Conservation (phyloP, 2,329 filamentous ascomycete genomes). For the Neophaeococcomyces aloes region DNA sequence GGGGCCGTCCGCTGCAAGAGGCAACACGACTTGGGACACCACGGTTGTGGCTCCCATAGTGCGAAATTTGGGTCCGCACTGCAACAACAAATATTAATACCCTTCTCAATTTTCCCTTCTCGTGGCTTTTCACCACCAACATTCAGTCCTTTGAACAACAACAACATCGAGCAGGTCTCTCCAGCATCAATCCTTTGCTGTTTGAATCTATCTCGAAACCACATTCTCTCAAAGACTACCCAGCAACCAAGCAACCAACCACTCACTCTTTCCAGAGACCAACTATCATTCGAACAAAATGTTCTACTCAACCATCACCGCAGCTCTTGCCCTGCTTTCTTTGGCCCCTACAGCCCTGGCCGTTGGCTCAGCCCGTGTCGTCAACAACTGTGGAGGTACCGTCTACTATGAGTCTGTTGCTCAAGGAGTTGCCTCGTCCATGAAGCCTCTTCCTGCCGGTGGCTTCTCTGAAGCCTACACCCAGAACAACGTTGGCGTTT, state of each 20-base stretch:
- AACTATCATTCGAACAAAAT: constrained; percentile 13
- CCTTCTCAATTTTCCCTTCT: constrained; percentile 11
- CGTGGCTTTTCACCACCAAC: constrained; percentile 14
- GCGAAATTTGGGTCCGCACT: neutral
- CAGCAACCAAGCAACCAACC: neutral
- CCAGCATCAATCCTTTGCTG: constrained; percentile 24
- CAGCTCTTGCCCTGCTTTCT: constrained; percentile 24
- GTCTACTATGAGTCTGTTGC: constrained; percentile 34
- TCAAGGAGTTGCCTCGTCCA: constrained; percentile 23
- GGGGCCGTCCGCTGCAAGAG: constrained; percentile 13
- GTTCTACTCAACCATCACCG: constrained; percentile 24
- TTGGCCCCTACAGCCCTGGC: constrained; percentile 27
- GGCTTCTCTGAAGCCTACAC: constrained; percentile 30
- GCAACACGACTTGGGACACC: constrained; percentile 11
- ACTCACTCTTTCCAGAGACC: constrained; percentile 1
- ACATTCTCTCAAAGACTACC: constrained; percentile 5
- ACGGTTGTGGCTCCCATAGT: neutral
- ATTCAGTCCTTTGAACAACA: constrained; percentile 17
- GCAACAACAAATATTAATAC: constrained; percentile 5
- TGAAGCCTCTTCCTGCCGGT: constrained; percentile 24
- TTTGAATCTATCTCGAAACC: constrained; percentile 14
- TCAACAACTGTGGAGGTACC: constrained; percentile 29
- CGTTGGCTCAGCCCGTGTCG: constrained; percentile 29
- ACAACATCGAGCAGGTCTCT: constrained; percentile 22
- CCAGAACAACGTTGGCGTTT: constrained; percentile 29